Evolutionary conservation across 805 yeast species (phyloP).

Genomic region (Kodamaea kaohsiungensis): DNA sequence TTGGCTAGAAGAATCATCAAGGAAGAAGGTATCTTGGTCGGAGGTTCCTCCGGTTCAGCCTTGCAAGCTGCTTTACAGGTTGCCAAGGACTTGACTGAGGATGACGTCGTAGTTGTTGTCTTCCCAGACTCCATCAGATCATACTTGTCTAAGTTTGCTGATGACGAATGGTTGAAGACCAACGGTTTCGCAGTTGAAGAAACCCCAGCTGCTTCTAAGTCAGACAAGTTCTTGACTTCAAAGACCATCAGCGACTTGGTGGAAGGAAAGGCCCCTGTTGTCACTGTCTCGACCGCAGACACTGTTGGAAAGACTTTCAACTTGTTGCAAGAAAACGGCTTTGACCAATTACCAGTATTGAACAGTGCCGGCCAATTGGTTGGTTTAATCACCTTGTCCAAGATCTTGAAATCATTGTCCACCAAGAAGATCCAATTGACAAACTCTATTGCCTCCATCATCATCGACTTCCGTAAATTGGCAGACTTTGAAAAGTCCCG

Average conservation of each 20-base stretch:
- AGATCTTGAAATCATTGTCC: conserved; percentile 66
- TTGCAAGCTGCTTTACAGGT: conserved; percentile 75
- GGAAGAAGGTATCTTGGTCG: conserved; percentile 85
- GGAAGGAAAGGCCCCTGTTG: conserved; percentile 69
- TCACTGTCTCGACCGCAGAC: conserved; percentile 63
- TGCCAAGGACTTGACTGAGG: conserved; percentile 66
- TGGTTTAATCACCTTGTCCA: conserved; percentile 77
- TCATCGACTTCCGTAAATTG: conserved; percentile 74
- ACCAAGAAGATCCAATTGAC: conserved; percentile 57
- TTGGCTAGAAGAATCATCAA: conserved; percentile 79
- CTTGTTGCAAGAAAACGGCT: conserved; percentile 70
- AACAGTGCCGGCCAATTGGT: conserved; percentile 58
- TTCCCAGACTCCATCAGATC: conserved; percentile 89
- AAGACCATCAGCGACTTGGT: conserved; percentile 66
- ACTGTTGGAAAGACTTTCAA: conserved; percentile 65
- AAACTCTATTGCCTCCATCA: conserved; percentile 57
- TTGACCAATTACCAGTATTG: conserved; percentile 84
- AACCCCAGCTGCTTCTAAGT: conserved; percentile 40
- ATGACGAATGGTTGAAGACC: conserved; percentile 86
- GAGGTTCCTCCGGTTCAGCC: conserved; percentile 89
- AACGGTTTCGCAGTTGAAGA: conserved; percentile 63
- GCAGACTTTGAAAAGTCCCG: conserved; percentile 66
- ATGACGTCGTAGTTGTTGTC: conserved; percentile 74
- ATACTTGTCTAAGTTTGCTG: conserved; percentile 82
- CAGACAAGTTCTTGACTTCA: conserved; percentile 40